Percentiles rank a stretch among this genome's conserved stretches.
phyloP scores from a whole-genome alignment of 2,329 filamentous ascomycete genomes.

The Talaromyces sp. region DNA sequence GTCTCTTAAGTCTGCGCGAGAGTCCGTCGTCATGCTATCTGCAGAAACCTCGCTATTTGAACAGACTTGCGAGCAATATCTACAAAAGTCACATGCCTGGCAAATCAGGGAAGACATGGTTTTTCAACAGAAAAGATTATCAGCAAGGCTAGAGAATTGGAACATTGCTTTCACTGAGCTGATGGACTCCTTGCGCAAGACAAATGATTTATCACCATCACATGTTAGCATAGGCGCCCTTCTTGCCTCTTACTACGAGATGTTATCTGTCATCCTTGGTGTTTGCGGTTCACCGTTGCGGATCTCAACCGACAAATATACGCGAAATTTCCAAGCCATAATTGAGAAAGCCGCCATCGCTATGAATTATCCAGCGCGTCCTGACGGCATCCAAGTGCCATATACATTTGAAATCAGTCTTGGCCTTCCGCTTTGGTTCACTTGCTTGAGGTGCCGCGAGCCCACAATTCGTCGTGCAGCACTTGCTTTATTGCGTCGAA shows the following conservation, averaged over 20 bases:
- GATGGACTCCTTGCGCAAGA: constrained; percentile 13
- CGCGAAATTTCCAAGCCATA: constrained; percentile 17
- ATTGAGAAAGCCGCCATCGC: constrained; percentile 12
- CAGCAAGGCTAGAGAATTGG: constrained; percentile 24
- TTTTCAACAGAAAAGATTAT: constrained; percentile 20
- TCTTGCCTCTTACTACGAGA: constrained; percentile 26
- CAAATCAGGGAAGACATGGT: constrained; percentile 21
- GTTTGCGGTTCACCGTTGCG: constrained; percentile 24
- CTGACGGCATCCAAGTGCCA: constrained; percentile 27
- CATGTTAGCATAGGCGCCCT: constrained; percentile 23
- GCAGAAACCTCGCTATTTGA: constrained; percentile 28
- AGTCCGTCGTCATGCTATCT: constrained; percentile 25
- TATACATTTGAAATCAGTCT: constrained; percentile 33
- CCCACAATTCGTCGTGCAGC: constrained; percentile 29
- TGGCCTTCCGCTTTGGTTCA: constrained; percentile 31
- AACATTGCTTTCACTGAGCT: constrained; percentile 23
- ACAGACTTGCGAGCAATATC: constrained; percentile 21
- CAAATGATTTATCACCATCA: constrained; percentile 16
- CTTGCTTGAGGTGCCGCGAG: constrained; percentile 32
- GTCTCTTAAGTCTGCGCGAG: constrained; percentile 27
- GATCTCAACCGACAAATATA: constrained; percentile 24
- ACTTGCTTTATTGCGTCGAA: constrained; percentile 25
- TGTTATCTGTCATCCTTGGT: constrained; percentile 24
- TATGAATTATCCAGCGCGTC: constrained; percentile 20
- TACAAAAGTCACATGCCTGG: constrained; percentile 13